phyloP scores from a whole-genome alignment of 805 yeast genomes.

The Sugiyamaella lignohabitans region DNA sequence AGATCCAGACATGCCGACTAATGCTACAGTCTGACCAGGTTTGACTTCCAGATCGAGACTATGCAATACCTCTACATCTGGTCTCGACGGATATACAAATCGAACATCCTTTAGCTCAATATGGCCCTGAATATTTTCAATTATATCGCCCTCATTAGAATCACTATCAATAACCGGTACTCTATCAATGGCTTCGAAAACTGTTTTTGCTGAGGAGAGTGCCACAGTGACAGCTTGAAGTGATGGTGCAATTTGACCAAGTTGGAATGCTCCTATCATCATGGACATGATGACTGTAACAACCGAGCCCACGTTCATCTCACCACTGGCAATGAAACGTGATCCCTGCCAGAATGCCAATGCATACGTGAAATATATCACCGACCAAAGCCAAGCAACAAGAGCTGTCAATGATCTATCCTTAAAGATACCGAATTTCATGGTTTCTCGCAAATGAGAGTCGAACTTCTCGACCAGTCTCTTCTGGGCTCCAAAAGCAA shows the following conservation, averaged over 20 bases:
- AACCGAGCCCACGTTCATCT: conserved; percentile 30
- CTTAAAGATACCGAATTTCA: conserved; percentile 24
- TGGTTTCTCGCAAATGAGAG: conserved; percentile 24
- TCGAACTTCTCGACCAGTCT: conserved; percentile 31
- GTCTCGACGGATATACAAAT: conserved; percentile 72
- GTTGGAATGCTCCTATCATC: conserved; percentile 38
- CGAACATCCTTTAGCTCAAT: conserved; percentile 76
- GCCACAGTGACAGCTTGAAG: conserved; percentile 35
- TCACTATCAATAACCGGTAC: conserved; percentile 34
- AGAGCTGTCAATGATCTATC: conserved; percentile 29
- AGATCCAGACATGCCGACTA: conserved; percentile 92
- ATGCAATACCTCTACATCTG: conserved; percentile 73
- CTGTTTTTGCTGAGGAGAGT: conserved; percentile 35
- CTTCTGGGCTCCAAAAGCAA: conserved; percentile 39
- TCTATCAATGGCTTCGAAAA: conserved; percentile 40
- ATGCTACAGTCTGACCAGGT: conserved; percentile 84
- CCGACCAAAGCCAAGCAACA: conserved; percentile 33
- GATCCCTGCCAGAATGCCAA: conserved; percentile 41
- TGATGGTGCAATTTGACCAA: conserved; percentile 38
- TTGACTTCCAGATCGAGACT: conserved; percentile 73
- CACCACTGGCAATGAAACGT: conserved; percentile 31
- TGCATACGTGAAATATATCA: conserved; percentile 34
- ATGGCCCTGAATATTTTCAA: conserved; percentile 44
- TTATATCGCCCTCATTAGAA: conserved; percentile 17
- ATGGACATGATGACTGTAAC: conserved; percentile 35